Base-by-base conservation (phyloP, 352 stramenopile species). In the Phytophthora pinifolia region DNA sequence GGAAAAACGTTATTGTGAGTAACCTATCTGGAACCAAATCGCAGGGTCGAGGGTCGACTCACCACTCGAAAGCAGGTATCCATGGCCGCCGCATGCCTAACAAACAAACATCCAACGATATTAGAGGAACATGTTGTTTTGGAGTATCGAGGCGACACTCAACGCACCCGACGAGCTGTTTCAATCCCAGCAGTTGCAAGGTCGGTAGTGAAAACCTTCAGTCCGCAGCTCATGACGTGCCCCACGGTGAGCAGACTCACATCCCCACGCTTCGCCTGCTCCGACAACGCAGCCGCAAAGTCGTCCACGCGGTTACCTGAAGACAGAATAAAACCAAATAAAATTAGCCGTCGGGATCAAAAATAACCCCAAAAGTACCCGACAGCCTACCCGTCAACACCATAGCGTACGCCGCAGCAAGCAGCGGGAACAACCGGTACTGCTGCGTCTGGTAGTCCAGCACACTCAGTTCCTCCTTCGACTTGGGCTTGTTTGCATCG, bases 381-480 rank as follows among this genome's bases (percentile, higher is more conserved):
- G 3, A 25, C 3, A 25, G 20, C 20, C 20, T 46, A 76, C 70
- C 76, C 4, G 61, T 83, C 31, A 86, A 41, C 78, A 69, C 95
- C 80, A 77, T 97, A 74, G 88, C 93, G 61, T 98, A 98, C 12
- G 90, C 87, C 6, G 79, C 74, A 13, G 94, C 94, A 31, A 99
- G 61, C 34, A 97, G 65, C 27, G 94, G 93, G 30, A 98, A 78
- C 12, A 99, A 75, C 14, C 94, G 89, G 71, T 98, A 95, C 67
- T 98, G 94, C 68, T 99, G 94, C 65, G 92, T 91, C 46, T 94
- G 90, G 65, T 98, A 98, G 57, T 98, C 92, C 35, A 99, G 68
- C 54, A 99, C 86, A 59, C 96, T 92, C 15, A 89, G 47, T 67
- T 98, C 92, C 1, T 70, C 65, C 20, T 68, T 80, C 0, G 65